Evolutionary conservation across 305 asterid species (phyloP).

Genomic region (Fraxinus floribunda): DNA sequence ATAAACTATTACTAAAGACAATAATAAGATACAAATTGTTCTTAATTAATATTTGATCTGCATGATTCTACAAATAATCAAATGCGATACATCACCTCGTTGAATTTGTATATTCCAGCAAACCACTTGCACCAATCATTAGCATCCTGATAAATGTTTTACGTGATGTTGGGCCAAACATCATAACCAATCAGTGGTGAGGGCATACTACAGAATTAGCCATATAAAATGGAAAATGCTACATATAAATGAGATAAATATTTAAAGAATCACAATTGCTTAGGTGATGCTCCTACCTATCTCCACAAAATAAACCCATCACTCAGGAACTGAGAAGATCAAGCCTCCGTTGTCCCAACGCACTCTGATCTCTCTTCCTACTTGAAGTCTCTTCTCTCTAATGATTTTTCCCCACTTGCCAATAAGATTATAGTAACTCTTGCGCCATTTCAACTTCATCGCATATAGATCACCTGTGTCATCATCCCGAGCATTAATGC

Average conservation of each 20-base stretch:
- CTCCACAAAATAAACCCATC: slow-evolving; percentile 30
- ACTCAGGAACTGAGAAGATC: slow-evolving; percentile 64
- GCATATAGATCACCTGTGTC: slow-evolving; percentile 66
- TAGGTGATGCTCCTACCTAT: slow-evolving; percentile 25
- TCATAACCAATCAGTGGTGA: slow-evolving; percentile 23
- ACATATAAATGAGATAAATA: not conserved
- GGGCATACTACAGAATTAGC: slow-evolving; percentile 5
- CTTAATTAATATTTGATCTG: not conserved
- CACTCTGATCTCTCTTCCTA: slow-evolving; percentile 67
- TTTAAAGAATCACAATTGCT: slow-evolving; percentile 18
- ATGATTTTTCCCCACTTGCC: slow-evolving; percentile 84
- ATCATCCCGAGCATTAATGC: slow-evolving; percentile 71
- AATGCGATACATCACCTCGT: slow-evolving; percentile 16
- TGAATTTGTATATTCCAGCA: slow-evolving; percentile 19
- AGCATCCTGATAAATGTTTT: slow-evolving; percentile 1
- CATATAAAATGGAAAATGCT: not conserved
- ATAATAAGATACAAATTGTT: not conserved
- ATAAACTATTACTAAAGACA: not conserved
- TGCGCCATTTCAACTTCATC: slow-evolving; percentile 75
- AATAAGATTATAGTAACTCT: slow-evolving; percentile 66
- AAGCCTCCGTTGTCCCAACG: slow-evolving; percentile 73
- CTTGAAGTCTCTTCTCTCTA: slow-evolving; percentile 66
- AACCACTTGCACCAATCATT: slow-evolving; percentile 1
- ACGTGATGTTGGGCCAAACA: slow-evolving; percentile 24
- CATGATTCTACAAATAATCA: not conserved